Evolutionary conservation across 768 basidiomycete genomes (phyloP).

Genomic region (Saitozyma sp.): DNA sequence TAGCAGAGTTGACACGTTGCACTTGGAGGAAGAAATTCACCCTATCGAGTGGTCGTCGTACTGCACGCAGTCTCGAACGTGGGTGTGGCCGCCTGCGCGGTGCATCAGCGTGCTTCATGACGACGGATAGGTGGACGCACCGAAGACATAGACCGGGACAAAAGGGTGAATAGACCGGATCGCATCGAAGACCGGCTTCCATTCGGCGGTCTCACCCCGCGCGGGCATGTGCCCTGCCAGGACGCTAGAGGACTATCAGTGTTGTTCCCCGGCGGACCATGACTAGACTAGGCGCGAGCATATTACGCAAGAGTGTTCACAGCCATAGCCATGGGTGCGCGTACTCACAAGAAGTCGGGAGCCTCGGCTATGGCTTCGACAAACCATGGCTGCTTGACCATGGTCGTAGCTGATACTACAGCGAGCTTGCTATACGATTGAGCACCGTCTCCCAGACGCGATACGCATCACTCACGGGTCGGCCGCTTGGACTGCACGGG

Average conservation of each 20-base stretch:
- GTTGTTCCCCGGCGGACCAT: background rate
- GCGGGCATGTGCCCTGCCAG: constrained; percentile 78
- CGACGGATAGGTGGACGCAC: constrained; percentile 52
- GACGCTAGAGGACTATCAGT: constrained; percentile 21
- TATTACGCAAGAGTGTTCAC: background rate
- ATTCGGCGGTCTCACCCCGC: constrained; percentile 55
- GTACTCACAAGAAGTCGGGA: constrained; percentile 69
- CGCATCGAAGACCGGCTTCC: constrained; percentile 71
- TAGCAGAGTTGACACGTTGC: background rate
- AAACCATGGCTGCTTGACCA: constrained; percentile 85
- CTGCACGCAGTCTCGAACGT: constrained; percentile 76
- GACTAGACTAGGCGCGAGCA: background rate
- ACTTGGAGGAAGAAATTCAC: constrained; percentile 57
- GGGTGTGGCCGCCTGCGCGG: constrained; percentile 62
- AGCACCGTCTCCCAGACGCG: background rate
- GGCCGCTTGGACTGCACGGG: constrained; percentile 54
- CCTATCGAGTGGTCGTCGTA: constrained; percentile 75
- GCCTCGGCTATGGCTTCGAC: constrained; percentile 71
- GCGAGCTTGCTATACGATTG: constrained; percentile 60
- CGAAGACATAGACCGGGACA: constrained; percentile 82
- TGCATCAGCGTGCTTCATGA: constrained; percentile 2
- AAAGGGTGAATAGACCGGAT: constrained; percentile 69
- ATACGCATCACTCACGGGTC: constrained; percentile 47
- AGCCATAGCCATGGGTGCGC: background rate
- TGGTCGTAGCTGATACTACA: constrained; percentile 68